phyloP scores from a whole-genome alignment of 495 filamentous ascomycete species.

The Halenospora varia region DNA sequence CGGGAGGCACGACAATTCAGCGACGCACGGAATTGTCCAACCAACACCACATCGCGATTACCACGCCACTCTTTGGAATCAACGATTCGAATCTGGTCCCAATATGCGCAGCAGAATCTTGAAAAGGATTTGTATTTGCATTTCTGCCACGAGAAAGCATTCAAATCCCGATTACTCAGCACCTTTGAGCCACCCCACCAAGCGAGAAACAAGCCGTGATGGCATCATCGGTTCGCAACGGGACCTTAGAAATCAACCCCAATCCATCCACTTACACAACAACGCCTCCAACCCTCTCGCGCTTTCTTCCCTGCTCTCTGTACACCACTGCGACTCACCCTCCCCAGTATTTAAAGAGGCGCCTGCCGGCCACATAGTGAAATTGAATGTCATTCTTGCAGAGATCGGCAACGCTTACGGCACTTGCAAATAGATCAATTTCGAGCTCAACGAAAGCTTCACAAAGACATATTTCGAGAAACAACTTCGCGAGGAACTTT shows the following conservation, averaged over 20 bases:
- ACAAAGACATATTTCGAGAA: neutral
- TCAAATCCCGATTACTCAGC: neutral
- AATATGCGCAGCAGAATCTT: neutral
- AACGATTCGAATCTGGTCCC: neutral
- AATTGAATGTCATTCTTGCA: conserved; percentile 5
- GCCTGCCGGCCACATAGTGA: neutral
- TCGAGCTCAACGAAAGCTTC: neutral
- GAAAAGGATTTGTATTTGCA: neutral
- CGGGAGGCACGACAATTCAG: too few relatives aligned
- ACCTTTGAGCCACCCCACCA: neutral
- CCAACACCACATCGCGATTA: neutral
- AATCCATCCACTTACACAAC: neutral
- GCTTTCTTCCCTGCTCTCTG: neutral
- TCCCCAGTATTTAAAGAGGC: neutral
- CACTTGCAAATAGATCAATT: neutral
- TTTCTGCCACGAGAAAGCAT: too few relatives aligned
- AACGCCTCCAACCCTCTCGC: too few relatives aligned
- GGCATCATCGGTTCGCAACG: neutral
- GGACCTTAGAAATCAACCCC: conserved; percentile 8
- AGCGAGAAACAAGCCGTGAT: neutral
- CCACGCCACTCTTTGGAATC: neutral
- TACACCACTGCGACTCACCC: too few relatives aligned
- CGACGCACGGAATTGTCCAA: too few relatives aligned
- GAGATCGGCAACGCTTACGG: neutral
- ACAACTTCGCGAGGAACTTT: conserved; percentile 31